These are phyloP conservation scores for Chaetomium globosum DNA, from an alignment of 2,329 filamentous ascomycete species.

Conservation along the genomic window DNA sequence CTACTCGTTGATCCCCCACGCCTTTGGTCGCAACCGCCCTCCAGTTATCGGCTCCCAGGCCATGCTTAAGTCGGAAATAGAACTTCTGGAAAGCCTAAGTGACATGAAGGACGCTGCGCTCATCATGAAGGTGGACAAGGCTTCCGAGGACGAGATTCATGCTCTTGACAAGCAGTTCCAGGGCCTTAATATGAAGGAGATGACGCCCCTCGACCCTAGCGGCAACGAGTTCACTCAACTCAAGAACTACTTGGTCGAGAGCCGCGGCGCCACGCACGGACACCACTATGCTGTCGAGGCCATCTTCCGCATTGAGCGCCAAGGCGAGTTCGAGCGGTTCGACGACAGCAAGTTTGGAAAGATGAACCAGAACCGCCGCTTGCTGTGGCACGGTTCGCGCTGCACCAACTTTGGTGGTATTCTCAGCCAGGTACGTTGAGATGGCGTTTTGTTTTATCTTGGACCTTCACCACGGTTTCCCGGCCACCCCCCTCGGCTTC, in stretches of 20 bases:
- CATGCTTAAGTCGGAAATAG: constrained; percentile 73
- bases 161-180: constrained; percentile 72
- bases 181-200: constrained; percentile 72
- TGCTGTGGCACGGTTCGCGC: constrained; percentile 87
- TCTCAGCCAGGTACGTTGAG: constrained; percentile 60
- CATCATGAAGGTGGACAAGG: constrained; percentile 70
- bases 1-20: constrained; percentile 81
- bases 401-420: constrained; percentile 86
- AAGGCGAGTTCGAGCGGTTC: constrained; percentile 72
- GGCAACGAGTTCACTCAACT: constrained; percentile 68
- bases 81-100: constrained; percentile 75
- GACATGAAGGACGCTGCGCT: constrained; percentile 82
- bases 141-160: constrained; percentile 58
- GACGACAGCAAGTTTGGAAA: constrained; percentile 56
- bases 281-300: constrained; percentile 64
- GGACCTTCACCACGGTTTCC: not conserved
- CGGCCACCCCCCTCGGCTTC: too few species aligned
- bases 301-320: constrained; percentile 81
- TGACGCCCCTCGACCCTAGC: constrained; percentile 65
- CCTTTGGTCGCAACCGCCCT: constrained; percentile 72
- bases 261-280: constrained; percentile 68
- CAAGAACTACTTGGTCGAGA: constrained; percentile 66
- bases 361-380: constrained; percentile 63
- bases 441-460: not conserved
- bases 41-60: constrained; percentile 62